These are phyloP conservation scores for Phytophthora brassicae DNA, from an alignment of 352 stramenopile genomes.

Conservation along the genomic window DNA sequence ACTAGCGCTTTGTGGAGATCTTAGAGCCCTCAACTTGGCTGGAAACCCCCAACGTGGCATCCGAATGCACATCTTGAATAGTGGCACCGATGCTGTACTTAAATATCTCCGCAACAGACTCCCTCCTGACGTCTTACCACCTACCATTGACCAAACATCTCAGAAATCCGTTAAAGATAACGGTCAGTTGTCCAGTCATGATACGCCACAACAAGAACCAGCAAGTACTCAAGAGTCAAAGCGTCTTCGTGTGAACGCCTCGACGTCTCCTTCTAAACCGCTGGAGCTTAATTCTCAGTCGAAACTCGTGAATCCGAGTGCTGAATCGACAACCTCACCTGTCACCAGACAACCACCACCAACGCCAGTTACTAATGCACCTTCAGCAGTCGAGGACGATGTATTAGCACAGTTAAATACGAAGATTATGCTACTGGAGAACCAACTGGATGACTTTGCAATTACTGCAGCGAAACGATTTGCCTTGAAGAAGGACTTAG, in stretches of 20 bases:
- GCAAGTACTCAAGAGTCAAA: constrained; percentile 31
- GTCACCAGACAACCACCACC: constrained; percentile 12
- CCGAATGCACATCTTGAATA: constrained; percentile 61
- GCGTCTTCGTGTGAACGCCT: constrained; percentile 29
- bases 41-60: constrained; percentile 83
- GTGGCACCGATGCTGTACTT: constrained; percentile 71
- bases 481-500: constrained; percentile 81
- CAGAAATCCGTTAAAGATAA: constrained; percentile 16
- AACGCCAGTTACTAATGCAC: not conserved
- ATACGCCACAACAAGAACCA: constrained; percentile 7
- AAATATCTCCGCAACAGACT: constrained; percentile 71
- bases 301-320: constrained; percentile 2
- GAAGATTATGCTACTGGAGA: constrained; percentile 55
- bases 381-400: constrained; percentile 21
- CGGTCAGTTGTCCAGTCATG: constrained; percentile 23
- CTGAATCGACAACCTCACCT: constrained; percentile 5
- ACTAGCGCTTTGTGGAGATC: constrained; percentile 55
- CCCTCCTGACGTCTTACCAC: constrained; percentile 28
- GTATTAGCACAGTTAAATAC: constrained; percentile 36
- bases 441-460: constrained; percentile 64
- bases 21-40: constrained; percentile 59
- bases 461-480: constrained; percentile 68
- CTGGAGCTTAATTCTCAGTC: constrained; percentile 4
- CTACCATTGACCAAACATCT: constrained; percentile 20
- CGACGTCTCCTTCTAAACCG: constrained; percentile 21